These are phyloP conservation scores for Lobosporangium transversale DNA, from an alignment of 192 early-diverging fungal genomes.

Conservation along the genomic window DNA sequence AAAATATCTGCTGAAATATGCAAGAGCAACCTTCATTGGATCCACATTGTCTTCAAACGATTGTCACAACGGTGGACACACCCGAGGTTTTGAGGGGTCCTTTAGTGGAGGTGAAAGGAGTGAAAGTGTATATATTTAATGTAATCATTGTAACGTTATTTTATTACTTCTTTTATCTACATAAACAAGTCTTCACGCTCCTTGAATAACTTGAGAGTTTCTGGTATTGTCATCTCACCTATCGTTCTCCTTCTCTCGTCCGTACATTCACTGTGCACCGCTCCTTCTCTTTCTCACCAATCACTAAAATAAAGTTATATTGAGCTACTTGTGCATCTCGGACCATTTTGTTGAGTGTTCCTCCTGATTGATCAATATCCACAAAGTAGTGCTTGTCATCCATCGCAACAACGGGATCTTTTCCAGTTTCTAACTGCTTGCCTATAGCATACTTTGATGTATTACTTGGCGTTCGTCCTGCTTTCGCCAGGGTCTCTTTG, in stretches of 20 bases:
- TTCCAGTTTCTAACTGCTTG: not conserved
- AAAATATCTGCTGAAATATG: too few species aligned
- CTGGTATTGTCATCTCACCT: conserved; percentile 68
- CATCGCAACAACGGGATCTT: conserved; percentile 22
- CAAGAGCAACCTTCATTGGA: too few species aligned
- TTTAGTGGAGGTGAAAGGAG: too few species aligned
- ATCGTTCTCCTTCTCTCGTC: conserved; percentile 68
- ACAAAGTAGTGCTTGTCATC: conserved; percentile 76
- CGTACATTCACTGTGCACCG: conserved; percentile 75
- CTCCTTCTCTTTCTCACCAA: conserved; percentile 9
- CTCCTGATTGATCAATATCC: conserved; percentile 77
- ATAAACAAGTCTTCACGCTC: conserved; percentile 53
- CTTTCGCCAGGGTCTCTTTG: conserved; percentile 35
- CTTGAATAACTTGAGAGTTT: conserved; percentile 68
- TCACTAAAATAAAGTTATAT: conserved; percentile 83
- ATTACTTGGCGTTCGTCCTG: conserved; percentile 13
- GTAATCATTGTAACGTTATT: too few species aligned
- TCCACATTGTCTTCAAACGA: too few species aligned
- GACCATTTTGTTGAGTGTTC: conserved; percentile 78
- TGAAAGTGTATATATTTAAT: too few species aligned
- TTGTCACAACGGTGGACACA: too few species aligned
- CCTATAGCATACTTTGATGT: not conserved
- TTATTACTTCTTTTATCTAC: conserved; percentile 11
- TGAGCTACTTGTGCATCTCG: conserved; percentile 81
- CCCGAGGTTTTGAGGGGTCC: too few species aligned